phyloP scores from a whole-genome alignment of 306 rosid species.

The Ochetophila trinervis region DNA sequence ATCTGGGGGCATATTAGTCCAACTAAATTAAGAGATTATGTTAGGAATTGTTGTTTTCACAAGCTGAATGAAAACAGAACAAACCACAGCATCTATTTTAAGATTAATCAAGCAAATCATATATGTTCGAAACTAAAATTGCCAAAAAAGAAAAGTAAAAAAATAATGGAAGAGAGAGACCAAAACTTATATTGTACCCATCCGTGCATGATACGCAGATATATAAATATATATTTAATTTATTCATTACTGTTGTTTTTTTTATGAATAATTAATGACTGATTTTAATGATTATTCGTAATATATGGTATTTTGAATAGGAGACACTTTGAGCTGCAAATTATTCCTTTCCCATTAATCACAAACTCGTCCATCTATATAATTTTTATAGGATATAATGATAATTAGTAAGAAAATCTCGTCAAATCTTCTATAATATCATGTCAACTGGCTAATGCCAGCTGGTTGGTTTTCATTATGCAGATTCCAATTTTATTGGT shows the following conservation, averaged over 20 bases:
- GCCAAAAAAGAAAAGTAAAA: neutral
- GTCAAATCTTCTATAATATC: neutral
- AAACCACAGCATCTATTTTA: neutral
- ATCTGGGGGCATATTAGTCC: slow-evolving; percentile 15
- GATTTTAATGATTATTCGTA: slow-evolving; percentile 39
- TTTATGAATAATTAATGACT: slow-evolving; percentile 32
- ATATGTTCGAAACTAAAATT: neutral
- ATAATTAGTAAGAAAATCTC: neutral
- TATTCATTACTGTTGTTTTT: neutral
- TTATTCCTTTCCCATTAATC: slow-evolving; percentile 26
- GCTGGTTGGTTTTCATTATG: neutral
- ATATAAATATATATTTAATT: neutral
- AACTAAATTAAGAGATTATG: slow-evolving; percentile 13
- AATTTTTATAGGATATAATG: neutral
- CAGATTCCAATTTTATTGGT: too few relatives aligned
- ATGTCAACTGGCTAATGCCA: neutral
- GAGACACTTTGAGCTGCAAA: slow-evolving; percentile 31
- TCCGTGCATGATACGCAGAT: slow-evolving; percentile 17
- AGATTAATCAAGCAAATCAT: too few relatives aligned
- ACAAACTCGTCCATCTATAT: slow-evolving; percentile 4
- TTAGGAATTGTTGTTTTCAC: slow-evolving; percentile 25
- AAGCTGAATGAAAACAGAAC: neutral
- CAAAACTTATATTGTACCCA: neutral
- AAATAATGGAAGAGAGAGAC: neutral
- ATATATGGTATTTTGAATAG: slow-evolving; percentile 35